Base-by-base conservation (phyloP, 139 green algal species). In the Monoraphidium neglectum region DNA sequence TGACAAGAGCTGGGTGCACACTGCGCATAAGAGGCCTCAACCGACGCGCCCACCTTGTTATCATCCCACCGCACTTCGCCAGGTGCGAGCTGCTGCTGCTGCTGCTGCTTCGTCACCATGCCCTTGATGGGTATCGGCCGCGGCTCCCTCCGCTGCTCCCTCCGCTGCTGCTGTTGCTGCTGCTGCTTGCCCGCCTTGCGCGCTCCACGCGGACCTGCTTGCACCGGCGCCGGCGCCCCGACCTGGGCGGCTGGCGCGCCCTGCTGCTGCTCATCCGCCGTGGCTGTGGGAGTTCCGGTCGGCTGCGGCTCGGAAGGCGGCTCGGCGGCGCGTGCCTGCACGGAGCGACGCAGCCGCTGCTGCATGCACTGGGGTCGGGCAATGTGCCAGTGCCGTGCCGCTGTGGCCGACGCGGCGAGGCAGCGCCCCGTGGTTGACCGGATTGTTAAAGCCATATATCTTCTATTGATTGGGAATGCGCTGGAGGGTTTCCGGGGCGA, bases 41-140 rank as follows among this genome's bases (percentile, higher is more conserved):
- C 60, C 30, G 60, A 8, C 2, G 60, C 60, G 38, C 60, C 13
- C 38, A 2, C 60, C 30, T 13, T 1, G 13, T 21, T 8, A 16
- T 37, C 30, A 1, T 4, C 57, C 57, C 6, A 70, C 54, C 4
- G 53, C 38, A 4, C 65, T 24, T 0, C 32, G 51, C 62, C 32
- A 38, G 32, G 38, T 35, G 4, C 72, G 47, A 33, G 54, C 23
- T 73, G 53, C 28, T 67, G 38, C 35, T 74, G 70, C 30, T 70
- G 66, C 47, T 67, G n/a, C 10, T 36, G 56, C 56, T 81, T 54
- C 1, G 68, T 72, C 38, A 82, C n/a, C n/a, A n/a, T 49, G 28
- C 57, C 68, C 2, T 60, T 59, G 40, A 85, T 82, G 0, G 74
- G 74, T 24, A 85, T 85, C 64, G 66, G 74, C 18, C 74, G 67